Base-by-base conservation (phyloP, 768 basidiomycete species). In the Trametes sanguinea region DNA sequence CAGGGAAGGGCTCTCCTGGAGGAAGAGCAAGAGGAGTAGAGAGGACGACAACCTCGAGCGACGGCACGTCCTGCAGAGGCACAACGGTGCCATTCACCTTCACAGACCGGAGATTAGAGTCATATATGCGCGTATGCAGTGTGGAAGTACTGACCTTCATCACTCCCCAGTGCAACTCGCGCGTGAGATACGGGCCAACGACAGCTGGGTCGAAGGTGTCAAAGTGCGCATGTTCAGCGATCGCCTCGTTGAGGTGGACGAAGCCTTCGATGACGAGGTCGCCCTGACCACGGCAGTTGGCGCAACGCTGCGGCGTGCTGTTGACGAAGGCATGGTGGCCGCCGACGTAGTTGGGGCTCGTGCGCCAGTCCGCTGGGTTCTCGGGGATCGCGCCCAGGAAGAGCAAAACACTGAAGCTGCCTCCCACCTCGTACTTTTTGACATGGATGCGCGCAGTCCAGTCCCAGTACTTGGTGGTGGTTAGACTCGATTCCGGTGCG, bases 251-350 rank as follows among this genome's bases (percentile, higher is more conserved):
- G 52, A 68, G 64, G 29, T 64, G 62, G 33, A 68, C 64, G 57
- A 68, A 68, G 43, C 67, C 65, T 43, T 68, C 64, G 39, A 60
- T 55, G 37, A 64, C 53, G 16, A 56, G 13, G 45, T 61, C 53
- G 10, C 35, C 52, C 11, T 64, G 59, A 27, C 51, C n/a, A 29
- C 61, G 62, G 67, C 79, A 81, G 63, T 81, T 81, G 17, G 70
- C 76, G 62, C 82, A 82, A 8, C 70, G 70, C 6, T 70, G 73
- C 17, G 71, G 53, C 37, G 55, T 35, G 51, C 64, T 69, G 56
- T 76, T 78, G 37, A 78, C 80, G 65, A 83, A 83, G 27, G 75
- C 77, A 58, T 74, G 69, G 67, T 80, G 77, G 1, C 76, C 70
- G n/a, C 81, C 83, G 42, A 81, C 78, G 62, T 77, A 77, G 55